phyloP scores from a whole-genome alignment of 2,329 filamentous ascomycete genomes.

The Alternaria alternata region DNA sequence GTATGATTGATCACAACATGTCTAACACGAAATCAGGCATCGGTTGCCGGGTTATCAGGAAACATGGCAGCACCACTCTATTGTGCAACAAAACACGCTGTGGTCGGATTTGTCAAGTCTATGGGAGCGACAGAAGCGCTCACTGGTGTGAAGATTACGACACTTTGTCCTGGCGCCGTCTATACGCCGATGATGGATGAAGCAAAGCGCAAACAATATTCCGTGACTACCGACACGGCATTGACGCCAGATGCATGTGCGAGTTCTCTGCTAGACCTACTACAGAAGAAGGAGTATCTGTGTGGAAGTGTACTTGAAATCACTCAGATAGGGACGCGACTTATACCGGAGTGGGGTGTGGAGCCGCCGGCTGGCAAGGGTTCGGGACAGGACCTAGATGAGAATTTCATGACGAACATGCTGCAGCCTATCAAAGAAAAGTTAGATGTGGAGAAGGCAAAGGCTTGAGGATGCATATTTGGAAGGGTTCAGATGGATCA shows the following conservation, averaged over 20 bases:
- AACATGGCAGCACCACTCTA: slow-evolving; percentile 40
- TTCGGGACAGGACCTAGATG: slow-evolving; percentile 28
- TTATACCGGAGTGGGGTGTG: slow-evolving; percentile 42
- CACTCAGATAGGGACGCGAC: slow-evolving; percentile 25
- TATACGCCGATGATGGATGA: slow-evolving; percentile 37
- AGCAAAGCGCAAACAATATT: slow-evolving; percentile 34
- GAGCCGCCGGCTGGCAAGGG: slow-evolving; percentile 29
- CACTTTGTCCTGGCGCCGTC: slow-evolving; percentile 38
- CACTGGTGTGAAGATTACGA: slow-evolving; percentile 42
- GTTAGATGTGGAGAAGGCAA: slow-evolving; percentile 28
- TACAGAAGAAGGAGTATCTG: slow-evolving; percentile 40
- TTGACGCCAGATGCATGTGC: slow-evolving; percentile 37
- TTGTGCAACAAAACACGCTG: slow-evolving; percentile 43
- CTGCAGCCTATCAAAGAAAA: slow-evolving; percentile 31
- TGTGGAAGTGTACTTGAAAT: slow-evolving; percentile 40
- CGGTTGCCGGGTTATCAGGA: slow-evolving; percentile 35
- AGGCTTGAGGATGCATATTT: slow-evolving; percentile 12
- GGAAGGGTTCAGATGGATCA: background rate
- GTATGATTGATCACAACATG: background rate
- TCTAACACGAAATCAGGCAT: slow-evolving; percentile 26
- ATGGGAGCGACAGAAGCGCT: slow-evolving; percentile 34
- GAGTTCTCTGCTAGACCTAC: slow-evolving; percentile 27
- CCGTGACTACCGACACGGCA: slow-evolving; percentile 14
- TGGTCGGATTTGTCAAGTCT: slow-evolving; percentile 44
- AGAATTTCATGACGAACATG: slow-evolving; percentile 26